Evolutionary conservation across 75 land plant species (phyloP).

Genomic region (Adiantum capillusveneris): DNA sequence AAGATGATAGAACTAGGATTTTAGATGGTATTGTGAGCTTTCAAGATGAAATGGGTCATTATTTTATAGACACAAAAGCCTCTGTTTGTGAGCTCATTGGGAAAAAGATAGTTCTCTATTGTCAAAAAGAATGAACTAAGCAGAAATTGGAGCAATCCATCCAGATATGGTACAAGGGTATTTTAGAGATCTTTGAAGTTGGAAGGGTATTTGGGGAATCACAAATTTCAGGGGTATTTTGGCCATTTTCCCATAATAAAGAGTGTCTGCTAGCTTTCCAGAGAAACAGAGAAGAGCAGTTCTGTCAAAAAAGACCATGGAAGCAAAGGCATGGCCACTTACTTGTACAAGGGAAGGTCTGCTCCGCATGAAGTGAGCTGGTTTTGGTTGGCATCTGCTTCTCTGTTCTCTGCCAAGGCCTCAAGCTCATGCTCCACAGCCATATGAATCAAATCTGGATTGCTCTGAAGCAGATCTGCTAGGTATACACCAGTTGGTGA

Average conservation of each 20-base stretch:
- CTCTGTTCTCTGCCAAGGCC: conserved; percentile 4
- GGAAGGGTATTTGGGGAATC: too few relatives aligned
- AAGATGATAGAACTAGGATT: too few relatives aligned
- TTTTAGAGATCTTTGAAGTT: too few relatives aligned
- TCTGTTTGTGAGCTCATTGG: too few relatives aligned
- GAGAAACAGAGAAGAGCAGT: neutral
- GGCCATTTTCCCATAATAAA: neutral
- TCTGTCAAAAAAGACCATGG: neutral
- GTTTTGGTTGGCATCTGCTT: conserved; percentile 3
- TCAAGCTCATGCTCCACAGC: conserved; percentile 21
- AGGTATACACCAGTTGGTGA: conserved; percentile 14
- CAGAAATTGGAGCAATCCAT: too few relatives aligned
- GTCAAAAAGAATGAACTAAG: too few relatives aligned
- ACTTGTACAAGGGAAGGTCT: conserved; percentile 12
- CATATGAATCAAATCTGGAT: conserved; percentile 11
- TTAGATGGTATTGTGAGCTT: too few relatives aligned
- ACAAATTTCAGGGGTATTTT: too few relatives aligned
- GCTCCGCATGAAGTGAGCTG: neutral
- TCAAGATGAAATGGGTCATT: neutral
- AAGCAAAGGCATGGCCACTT: neutral
- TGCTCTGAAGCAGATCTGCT: conserved; percentile 7
- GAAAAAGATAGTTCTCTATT: too few relatives aligned
- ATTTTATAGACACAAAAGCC: neutral
- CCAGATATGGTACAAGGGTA: too few relatives aligned
- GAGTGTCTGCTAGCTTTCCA: neutral